Conservation (phyloP, 768 basidiomycete genomes). For the Vishniacozyma victoriae region DNA sequence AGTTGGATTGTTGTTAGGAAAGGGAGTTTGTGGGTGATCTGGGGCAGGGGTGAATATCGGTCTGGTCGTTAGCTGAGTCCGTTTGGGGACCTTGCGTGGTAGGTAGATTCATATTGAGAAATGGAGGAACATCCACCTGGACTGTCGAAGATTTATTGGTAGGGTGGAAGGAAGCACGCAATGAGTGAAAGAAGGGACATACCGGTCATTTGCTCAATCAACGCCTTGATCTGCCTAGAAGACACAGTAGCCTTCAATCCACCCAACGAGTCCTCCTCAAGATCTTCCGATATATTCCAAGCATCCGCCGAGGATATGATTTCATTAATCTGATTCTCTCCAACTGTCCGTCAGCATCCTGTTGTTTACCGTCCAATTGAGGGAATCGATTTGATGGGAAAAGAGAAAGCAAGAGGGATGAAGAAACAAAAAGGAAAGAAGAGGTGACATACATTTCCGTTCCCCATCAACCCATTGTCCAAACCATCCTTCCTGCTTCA, state of each 20-base stretch:
- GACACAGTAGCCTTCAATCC: conserved; percentile 71
- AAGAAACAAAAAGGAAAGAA: no score
- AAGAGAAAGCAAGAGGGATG: no score
- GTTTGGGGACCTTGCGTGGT: no score
- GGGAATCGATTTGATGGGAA: no score
- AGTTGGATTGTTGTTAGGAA: conserved; percentile 83
- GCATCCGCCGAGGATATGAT: conserved; percentile 76
- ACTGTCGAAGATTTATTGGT: no score
- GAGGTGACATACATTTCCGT: conserved; percentile 70
- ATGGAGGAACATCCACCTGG: no score
- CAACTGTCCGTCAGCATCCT: conserved; percentile 60
- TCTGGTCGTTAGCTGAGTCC: conserved; percentile 53
- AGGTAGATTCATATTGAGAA: neutral
- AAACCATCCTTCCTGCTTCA: conserved; percentile 84
- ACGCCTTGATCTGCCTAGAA: conserved; percentile 70
- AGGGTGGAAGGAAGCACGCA: no score
- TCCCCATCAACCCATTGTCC: conserved; percentile 84
- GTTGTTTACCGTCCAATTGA: no score
- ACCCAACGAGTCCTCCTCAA: conserved; percentile 51
- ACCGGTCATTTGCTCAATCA: conserved; percentile 91
- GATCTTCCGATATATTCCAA: conserved; percentile 73
- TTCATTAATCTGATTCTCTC: conserved; percentile 76
- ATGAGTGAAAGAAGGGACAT: conserved; percentile 12
- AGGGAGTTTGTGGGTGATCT: conserved; percentile 65
- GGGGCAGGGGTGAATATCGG: conserved; percentile 83